Evolutionary conservation across 1,139 yeast genomes (phyloP).

Genomic region (Geotrichum klebahnii): DNA sequence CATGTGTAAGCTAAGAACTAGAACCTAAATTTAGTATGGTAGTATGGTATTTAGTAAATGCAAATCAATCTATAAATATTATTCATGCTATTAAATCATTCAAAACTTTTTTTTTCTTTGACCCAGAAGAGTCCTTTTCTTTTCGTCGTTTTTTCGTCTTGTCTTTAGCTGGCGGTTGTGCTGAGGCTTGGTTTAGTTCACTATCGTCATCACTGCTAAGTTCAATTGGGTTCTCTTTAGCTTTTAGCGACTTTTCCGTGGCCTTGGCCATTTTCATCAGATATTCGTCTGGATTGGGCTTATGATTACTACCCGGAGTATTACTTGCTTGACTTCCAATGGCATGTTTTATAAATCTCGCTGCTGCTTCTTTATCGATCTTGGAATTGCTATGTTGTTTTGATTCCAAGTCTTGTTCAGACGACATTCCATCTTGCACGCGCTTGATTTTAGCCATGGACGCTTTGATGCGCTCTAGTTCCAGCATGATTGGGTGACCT

Average conservation of each 20-base stretch:
- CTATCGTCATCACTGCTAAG: slow-evolving; percentile 5
- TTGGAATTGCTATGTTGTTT: neutral
- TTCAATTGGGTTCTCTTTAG: slow-evolving; percentile 7
- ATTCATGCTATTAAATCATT: too few species aligned
- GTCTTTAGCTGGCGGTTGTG: neutral
- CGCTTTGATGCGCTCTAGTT: slow-evolving; percentile 62
- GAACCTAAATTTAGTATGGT: too few species aligned
- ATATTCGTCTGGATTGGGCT: slow-evolving; percentile 19
- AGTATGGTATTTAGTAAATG: too few species aligned
- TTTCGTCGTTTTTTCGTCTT: neutral
- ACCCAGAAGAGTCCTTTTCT: neutral
- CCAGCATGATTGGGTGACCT: slow-evolving; percentile 62
- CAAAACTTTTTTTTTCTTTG: slow-evolving; percentile 18
- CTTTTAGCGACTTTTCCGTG: neutral
- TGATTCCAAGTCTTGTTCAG: slow-evolving; percentile 18
- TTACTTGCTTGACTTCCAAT: slow-evolving; percentile 36
- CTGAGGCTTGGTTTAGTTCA: too few species aligned
- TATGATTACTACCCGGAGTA: neutral
- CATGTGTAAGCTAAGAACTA: too few species aligned
- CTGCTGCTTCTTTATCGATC: slow-evolving; percentile 42
- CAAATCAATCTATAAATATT: too few species aligned
- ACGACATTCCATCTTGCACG: slow-evolving; percentile 11
- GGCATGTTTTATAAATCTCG: slow-evolving; percentile 46
- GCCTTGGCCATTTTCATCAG: slow-evolving; percentile 20
- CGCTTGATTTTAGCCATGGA: slow-evolving; percentile 55